Evolutionary conservation across 768 basidiomycete genomes (phyloP).

Genomic region (Trametes punicea): DNA sequence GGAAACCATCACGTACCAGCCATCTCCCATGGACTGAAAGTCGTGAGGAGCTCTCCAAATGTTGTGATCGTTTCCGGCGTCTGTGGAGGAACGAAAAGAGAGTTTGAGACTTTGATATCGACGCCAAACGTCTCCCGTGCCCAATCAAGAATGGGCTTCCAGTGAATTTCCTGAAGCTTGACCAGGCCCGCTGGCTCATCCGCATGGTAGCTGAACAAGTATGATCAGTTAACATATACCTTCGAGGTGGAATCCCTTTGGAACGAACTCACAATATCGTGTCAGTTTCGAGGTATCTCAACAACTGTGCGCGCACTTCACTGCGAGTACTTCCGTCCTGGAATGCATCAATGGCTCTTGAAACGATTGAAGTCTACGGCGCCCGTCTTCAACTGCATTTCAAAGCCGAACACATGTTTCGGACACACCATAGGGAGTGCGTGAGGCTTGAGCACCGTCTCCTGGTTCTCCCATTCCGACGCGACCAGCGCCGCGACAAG

Average conservation of each 20-base stretch:
- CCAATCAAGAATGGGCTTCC: constrained; percentile 89
- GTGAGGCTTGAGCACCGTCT: constrained; percentile 79
- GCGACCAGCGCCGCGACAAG: constrained; percentile 84
- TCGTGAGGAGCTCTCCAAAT: constrained; percentile 52
- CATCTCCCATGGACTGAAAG: constrained; percentile 81
- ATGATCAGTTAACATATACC: neutral
- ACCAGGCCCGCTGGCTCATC: constrained; percentile 74
- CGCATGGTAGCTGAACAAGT: constrained; percentile 67
- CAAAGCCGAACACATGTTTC: neutral
- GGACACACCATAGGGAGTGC: constrained; percentile 80
- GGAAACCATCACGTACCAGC: constrained; percentile 60
- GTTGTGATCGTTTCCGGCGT: constrained; percentile 62
- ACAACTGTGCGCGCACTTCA: constrained; percentile 63
- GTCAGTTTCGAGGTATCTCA: constrained; percentile 92
- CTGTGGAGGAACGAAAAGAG: constrained; percentile 69
- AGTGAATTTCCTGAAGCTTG: constrained; percentile 73
- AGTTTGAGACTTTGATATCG: constrained; percentile 65
- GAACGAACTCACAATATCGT: constrained; percentile 78
- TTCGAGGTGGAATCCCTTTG: neutral
- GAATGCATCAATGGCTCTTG: constrained; percentile 86
- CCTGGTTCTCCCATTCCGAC: constrained; percentile 96
- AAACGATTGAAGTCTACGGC: constrained; percentile 79
- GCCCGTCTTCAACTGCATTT: neutral
- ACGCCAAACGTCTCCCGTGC: constrained; percentile 61
- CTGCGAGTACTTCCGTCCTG: constrained; percentile 49